Percentiles rank a stretch among this genome's conserved stretches.
Evolutionary conservation across 768 basidiomycete species (phyloP).

Genomic region (Suillus sp.): DNA sequence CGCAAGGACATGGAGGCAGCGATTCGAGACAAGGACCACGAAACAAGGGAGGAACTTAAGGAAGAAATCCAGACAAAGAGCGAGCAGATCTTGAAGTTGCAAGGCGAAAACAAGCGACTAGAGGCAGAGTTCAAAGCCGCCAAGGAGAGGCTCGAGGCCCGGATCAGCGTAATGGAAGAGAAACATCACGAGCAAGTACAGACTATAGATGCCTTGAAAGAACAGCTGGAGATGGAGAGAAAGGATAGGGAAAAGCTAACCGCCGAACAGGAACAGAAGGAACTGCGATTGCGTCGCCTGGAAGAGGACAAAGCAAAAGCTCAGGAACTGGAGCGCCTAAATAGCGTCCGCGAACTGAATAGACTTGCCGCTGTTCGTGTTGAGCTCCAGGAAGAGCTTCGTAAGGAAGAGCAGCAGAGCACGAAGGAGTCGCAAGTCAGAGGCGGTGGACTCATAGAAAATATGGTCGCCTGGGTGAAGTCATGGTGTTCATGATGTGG

Average conservation of each 20-base stretch:
- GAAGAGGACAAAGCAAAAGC: slow-evolving; percentile 1
- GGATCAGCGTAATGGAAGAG: slow-evolving; percentile 8
- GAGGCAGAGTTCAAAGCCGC: slow-evolving; percentile 6
- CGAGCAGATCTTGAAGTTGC: slow-evolving; percentile 4
- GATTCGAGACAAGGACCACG: slow-evolving; percentile 40
- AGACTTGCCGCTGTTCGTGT: background rate
- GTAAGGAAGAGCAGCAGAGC: background rate
- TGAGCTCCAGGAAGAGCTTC: slow-evolving; percentile 3
- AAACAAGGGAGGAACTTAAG: slow-evolving; percentile 40
- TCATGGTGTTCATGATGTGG: background rate
- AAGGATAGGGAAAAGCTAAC: background rate
- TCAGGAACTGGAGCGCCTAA: background rate
- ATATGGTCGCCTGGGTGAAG: background rate
- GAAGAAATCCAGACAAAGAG: slow-evolving; percentile 24
- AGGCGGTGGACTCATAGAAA: background rate
- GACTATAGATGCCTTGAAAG: background rate
- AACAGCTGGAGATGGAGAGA: slow-evolving; percentile 4
- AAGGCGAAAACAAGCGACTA: slow-evolving; percentile 3
- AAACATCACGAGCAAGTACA: slow-evolving; percentile 4
- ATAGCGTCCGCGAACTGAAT: background rate
- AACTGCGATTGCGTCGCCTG: slow-evolving; percentile 1
- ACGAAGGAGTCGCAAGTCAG: background rate
- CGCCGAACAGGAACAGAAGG: slow-evolving; percentile 7
- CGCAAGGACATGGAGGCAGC: slow-evolving; percentile 45
- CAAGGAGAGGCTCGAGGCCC: slow-evolving; percentile 9